A percentile compares a stretch with the other conserved stretches of the same genome.
Conservation (phyloP, 1,139 yeast genomes). For the Lodderomyces elongisporus region DNA sequence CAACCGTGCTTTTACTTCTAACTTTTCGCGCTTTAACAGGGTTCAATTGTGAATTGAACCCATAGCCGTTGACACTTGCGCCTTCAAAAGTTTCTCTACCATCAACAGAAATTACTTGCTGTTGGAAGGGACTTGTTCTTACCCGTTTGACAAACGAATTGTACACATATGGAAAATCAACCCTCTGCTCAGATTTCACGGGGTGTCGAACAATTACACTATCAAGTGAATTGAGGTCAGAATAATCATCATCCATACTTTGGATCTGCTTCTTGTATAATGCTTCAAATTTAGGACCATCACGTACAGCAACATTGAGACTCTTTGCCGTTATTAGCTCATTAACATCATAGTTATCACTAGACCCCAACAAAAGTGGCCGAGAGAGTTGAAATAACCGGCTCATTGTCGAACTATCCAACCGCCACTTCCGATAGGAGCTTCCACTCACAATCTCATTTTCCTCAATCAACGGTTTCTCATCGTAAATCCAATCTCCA, state of each 20-base stretch:
- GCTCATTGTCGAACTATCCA: constrained; percentile 60
- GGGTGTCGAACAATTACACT: constrained; percentile 77
- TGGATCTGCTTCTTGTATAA: constrained; percentile 53
- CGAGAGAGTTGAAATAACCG: constrained; percentile 60
- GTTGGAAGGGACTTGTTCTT: constrained; percentile 35
- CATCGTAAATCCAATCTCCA: constrained; percentile 75
- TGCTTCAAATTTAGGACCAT: constrained; percentile 96
- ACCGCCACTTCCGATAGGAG: constrained; percentile 69
- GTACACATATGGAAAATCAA: constrained; percentile 82
- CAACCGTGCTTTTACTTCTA: background rate
- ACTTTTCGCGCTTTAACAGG: constrained; percentile 44
- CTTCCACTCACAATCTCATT: constrained; percentile 58
- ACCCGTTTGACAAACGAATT: constrained; percentile 74
- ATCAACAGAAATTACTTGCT: constrained; percentile 49
- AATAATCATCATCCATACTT: constrained; percentile 69
- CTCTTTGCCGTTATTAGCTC: constrained; percentile 89
- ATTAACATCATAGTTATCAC: constrained; percentile 67
- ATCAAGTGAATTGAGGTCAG: constrained; percentile 86
- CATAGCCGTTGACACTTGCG: constrained; percentile 43
- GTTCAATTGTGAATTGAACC: constrained; percentile 49
- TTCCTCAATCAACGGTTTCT: constrained; percentile 65
- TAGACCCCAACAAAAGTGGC: constrained; percentile 63
- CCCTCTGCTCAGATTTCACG: constrained; percentile 73
- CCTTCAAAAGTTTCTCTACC: constrained; percentile 21
- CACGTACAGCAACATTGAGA: constrained; percentile 79